Conservation (phyloP, 2,329 filamentous ascomycete species). For the Neofusicoccum kwambonambiense region DNA sequence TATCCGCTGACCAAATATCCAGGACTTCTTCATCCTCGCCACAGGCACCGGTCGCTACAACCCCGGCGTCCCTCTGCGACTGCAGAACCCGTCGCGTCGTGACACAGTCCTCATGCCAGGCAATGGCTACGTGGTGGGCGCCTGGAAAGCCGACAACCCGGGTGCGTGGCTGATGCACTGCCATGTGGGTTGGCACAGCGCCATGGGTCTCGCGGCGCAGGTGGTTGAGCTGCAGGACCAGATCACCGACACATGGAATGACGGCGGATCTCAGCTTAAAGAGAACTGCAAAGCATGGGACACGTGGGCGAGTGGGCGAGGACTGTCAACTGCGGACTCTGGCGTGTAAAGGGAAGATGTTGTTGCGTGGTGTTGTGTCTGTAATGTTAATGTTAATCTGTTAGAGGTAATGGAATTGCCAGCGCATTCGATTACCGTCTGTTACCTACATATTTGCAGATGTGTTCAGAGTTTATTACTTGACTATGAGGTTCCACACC, state of each 20-base stretch:
- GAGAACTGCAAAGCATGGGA: conserved; percentile 5
- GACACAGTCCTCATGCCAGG: conserved; percentile 59
- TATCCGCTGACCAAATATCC: background rate
- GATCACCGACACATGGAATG: background rate
- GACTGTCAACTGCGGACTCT: background rate
- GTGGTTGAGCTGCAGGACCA: conserved; percentile 12
- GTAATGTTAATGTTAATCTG: conserved; percentile 3
- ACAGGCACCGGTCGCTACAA: conserved; percentile 36
- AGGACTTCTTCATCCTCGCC: conserved; percentile 44
- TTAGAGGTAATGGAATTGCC: background rate
- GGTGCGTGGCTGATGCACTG: conserved; percentile 37
- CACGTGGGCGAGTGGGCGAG: background rate
- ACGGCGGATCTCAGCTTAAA: background rate
- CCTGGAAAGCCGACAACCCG: conserved; percentile 54
- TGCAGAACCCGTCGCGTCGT: conserved; percentile 39
- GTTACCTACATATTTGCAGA: too few relatives aligned
- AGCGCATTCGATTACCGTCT: too few relatives aligned
- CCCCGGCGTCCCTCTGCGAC: conserved; percentile 31
- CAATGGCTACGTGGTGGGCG: conserved; percentile 48
- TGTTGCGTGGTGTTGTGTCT: background rate
- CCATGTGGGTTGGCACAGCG: conserved; percentile 48
- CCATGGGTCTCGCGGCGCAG: conserved; percentile 52
- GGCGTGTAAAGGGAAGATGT: background rate
- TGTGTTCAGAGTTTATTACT: too few relatives aligned
- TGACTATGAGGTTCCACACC: too few relatives aligned